Evolutionary conservation across 2,329 filamentous ascomycete species (phyloP), one percentile per base, ranked within the genome.

Genomic region (Colletotrichum magnum): DNA sequence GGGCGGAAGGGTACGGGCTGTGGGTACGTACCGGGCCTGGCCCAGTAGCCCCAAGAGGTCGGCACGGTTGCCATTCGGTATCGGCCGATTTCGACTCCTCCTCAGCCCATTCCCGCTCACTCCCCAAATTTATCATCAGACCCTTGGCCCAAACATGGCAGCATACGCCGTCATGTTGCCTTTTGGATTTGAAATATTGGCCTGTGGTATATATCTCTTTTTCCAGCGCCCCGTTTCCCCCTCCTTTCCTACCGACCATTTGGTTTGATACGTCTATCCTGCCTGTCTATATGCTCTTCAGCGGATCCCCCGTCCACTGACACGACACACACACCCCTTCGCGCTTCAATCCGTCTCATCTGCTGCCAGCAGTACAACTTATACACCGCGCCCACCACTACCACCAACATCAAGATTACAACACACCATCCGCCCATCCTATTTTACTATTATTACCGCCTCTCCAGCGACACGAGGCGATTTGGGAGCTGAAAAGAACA

Each of bases 51-150:
- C 58, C 54, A 53, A 59, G 24, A 58, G 64, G 18, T 45, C 54
- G 64, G 59, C 59, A 36, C 62, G 67, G 67, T 69, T 61, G 63
- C 68, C 66, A 68, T 68, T 72, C 71, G 71, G 77, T 73, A 77
- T 79, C 77, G 77, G 74, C 77, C 77, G 77, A 79, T 79, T 76
- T 73, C 77, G 61, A 68, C 72, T 72, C 73, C 77, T 75, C 70
- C 75, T 79, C 77, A 79, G 77, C 73, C 77, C 77, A 79, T 78
- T 79, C 75, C 73, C 74, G 71, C 74, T 76, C 77, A 74, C 76
- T 74, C 75, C 75, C 75, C 76, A 75, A 76, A 75, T 74, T 78
- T 77, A 74, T 79, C 75, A 73, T 70, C 76, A 75, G 77, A 79
- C 75, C 52, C 69, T 72, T 71, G 64, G 69, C 65, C 69, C 69